Evolutionary conservation across 805 yeast species (phyloP), one percentile per base, ranked within the genome.

Genomic region (Starmerella tilneyi): DNA sequence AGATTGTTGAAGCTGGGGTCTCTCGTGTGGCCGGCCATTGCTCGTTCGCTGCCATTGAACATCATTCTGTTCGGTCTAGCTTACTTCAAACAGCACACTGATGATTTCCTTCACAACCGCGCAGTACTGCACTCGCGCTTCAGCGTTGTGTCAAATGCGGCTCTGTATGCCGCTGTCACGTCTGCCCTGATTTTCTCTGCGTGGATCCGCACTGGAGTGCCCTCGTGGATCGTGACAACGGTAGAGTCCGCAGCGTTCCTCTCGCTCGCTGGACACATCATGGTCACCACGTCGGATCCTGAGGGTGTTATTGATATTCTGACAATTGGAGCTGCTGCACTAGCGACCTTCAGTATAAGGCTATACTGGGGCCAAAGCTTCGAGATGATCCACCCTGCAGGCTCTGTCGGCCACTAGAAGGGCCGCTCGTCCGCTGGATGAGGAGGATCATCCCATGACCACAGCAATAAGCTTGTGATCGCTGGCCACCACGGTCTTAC

Each of bases 341-440:
- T 36, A 16, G 40, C 40, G 8, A 36, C 40, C 2, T 36, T 36
- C 17, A 17, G 23, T 13, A 36, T 24, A 2, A 15, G 21, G 17
- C 21, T 36, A 8, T 36, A 36, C 40, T 36, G 40, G 40, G 15
- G 40, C 24, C 40, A 36, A n/a, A 36, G 40, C 40, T 36, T 36
- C 30, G 40, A 36, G 30, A 30, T 36, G n/a, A 23, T 24, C 29
- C 40, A 36, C 30, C 29, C 29, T 9, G 30, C 29, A 8, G 40
- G 40, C 4, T 21, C 40, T 13, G 29, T 22, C 29, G 38, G 38
- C 38, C 15, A 33, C 16, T 33, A 21, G 17, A 30, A 36, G 15
- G 40, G 40, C 19, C 40, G 11, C 11, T 8, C 11, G 11, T 8
- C 8, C 27, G 11, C 27, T n/a, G n/a, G n/a, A n/a, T n/a, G n/a